Evolutionary conservation across 2,329 filamentous ascomycete species (phyloP).

Genomic region (Anthostomella pinea): DNA sequence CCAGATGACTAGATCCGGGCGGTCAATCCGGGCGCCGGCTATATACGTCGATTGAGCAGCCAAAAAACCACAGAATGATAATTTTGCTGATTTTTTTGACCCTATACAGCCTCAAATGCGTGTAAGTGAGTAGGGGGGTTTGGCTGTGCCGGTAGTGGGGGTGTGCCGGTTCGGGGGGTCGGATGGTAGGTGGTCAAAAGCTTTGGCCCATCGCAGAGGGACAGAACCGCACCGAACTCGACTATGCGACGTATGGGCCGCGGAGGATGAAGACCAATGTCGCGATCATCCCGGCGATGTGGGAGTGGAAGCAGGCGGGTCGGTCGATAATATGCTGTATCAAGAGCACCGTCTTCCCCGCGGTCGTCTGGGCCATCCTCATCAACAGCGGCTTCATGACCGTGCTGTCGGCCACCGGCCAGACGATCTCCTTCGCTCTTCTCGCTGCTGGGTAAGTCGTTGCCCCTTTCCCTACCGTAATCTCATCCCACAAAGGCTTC

Average conservation of each 20-base stretch:
- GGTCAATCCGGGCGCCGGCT: too few species aligned
- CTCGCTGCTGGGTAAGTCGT: slow-evolving; percentile 31
- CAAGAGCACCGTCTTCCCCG: slow-evolving; percentile 33
- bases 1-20: too few species aligned
- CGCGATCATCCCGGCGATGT: slow-evolving; percentile 30
- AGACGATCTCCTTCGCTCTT: slow-evolving; percentile 24
- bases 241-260: slow-evolving; percentile 23
- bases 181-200: slow-evolving; percentile 16
- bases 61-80: too few species aligned
- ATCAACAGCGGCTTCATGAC: slow-evolving; percentile 29
- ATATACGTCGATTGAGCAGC: too few species aligned
- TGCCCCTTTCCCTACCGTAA: neutral
- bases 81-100: too few species aligned
- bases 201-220: slow-evolving; percentile 25
- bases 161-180: too few species aligned
- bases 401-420: slow-evolving; percentile 26
- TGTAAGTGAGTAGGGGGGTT: too few species aligned
- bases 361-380: slow-evolving; percentile 32
- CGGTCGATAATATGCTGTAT: slow-evolving; percentile 27
- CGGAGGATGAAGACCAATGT: slow-evolving; percentile 32
- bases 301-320: slow-evolving; percentile 26
- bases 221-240: slow-evolving; percentile 26
- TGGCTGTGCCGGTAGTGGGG: too few species aligned
- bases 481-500: neutral
- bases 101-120: too few species aligned